Base-by-base conservation (phyloP, 2,329 filamentous ascomycete species). In the Verticillium tricorpus region DNA sequence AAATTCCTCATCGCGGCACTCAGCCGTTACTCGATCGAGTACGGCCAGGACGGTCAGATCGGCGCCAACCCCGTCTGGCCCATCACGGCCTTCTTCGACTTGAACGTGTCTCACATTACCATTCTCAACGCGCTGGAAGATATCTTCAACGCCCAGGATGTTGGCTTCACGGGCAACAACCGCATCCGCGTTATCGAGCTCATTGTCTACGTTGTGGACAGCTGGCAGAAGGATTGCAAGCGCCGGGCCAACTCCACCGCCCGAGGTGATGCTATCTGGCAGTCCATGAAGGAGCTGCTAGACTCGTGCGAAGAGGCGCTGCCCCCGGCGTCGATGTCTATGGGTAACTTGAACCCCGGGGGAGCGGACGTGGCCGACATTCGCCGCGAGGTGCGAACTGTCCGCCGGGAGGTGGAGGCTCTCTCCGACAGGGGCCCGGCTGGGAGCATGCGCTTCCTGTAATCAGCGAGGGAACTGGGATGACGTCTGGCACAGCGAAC, bases 21-120 rank as follows among this genome's bases (percentile, higher is more conserved):
- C 8, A 89, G 88, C 72, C 80, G 80, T 25, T 90, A 89, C 67
- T 82, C 86, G 1, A 73, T 86, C 39, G 82, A 84, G 62, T 78
- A 84, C 63, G 80, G 82, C 60, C 85, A 87, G 67, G 85, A 88
- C 66, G 79, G 78, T 1, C 82, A 82, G 8, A 83, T 85, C 56
- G 81, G 81, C 0, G 85, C 85, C 3, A 80, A 86, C 64, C 77
- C 83, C 6, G 77, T 77, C 58, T 87, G 85, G 85, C 85, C 85
- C 0, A 78, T 85, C 2, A 76, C 83, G 64, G 73, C 86, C 15
- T 87, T 87, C 70, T 71, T 86, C 11, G 77, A 78, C 34, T 77
- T 87, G 19, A 82, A 81, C 22, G 82, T 87, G 12, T 83, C 83
- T 25, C 82, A 85, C 67, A 80, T 84, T 64, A 80, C 85, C 66